These are phyloP conservation scores for Cercospora nicotianae DNA, from an alignment of 2,329 filamentous ascomycete species.

Conservation along the genomic window DNA sequence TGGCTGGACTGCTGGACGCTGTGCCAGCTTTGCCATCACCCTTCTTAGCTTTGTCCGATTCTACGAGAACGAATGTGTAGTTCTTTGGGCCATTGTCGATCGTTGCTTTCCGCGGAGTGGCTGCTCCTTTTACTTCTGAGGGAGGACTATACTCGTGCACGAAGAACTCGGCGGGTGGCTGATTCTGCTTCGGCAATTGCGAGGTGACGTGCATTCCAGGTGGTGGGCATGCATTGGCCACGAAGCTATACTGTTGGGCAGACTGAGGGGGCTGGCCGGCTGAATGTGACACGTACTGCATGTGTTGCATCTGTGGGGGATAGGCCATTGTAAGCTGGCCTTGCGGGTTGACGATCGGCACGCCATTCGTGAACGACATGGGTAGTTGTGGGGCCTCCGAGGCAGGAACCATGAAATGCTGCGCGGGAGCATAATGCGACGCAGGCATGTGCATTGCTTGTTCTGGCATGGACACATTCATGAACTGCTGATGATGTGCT, in stretches of 20 bases:
- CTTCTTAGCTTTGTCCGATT: constrained; percentile 34
- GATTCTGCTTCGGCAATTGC: constrained; percentile 34
- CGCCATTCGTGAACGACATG: constrained; percentile 30
- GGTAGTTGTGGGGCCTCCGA: constrained; percentile 19
- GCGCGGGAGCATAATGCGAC: constrained; percentile 19
- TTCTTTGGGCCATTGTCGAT: constrained; percentile 42
- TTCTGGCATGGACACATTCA: constrained; percentile 30
- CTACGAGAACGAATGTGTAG: constrained; percentile 52
- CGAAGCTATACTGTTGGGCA: constrained; percentile 28
- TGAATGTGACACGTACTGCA: constrained; percentile 28
- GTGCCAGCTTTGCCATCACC: constrained; percentile 17
- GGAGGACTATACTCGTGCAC: constrained; percentile 52
- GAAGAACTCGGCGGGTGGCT: constrained; percentile 40
- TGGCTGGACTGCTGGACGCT: constrained; percentile 27
- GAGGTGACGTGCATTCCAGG: constrained; percentile 31
- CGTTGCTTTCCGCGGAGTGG: constrained; percentile 37
- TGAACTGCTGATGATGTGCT: constrained; percentile 29
- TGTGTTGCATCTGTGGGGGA: constrained; percentile 28
- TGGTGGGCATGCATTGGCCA: constrained; percentile 22
- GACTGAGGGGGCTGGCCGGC: constrained; percentile 19
- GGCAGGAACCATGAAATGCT: constrained; percentile 18
- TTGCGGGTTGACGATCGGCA: constrained; percentile 32
- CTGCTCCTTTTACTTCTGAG: constrained; percentile 40
- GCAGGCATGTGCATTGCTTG: constrained; percentile 25
- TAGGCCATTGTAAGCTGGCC: constrained; percentile 31